Base-by-base conservation (phyloP, 2,329 filamentous ascomycete species). In the Fusarium guadeloupense region DNA sequence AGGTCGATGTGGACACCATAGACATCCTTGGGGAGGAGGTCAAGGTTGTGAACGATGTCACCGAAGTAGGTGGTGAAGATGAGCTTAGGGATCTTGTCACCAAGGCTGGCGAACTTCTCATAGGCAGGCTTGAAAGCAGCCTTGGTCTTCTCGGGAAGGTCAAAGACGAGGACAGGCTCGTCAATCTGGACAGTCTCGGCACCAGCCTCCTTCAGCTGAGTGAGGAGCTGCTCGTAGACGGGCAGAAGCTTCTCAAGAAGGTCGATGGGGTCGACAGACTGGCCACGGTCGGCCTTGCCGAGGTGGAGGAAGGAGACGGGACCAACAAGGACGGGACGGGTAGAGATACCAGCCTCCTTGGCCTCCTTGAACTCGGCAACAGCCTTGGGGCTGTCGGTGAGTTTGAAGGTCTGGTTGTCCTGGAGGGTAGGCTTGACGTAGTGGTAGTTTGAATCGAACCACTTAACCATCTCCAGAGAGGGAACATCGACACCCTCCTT, bases 371-470 rank as follows among this genome's bases (percentile, higher is more conserved):
- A 99, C 80, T 99, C 92, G 71, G 78, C 83, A 68, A 99, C 91
- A 71, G 95, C 93, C 90, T 99, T 99, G 78, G 95, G 93, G 80
- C 89, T 89, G 71, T 86, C 81, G 62, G 85, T 81, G 64, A 99
- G 92, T 82, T 90, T 93, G 89, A 99, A 99, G 75, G 86, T 89
- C 87, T 99, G 95, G 86, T 91, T 90, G 83, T 97, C 89, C 82
- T 97, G 93, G 69, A 99, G 88, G 64, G 95, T 97, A 67, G 95
- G 95, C 89, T 98, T 98, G 83, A 98, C 95, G 81, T 99, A 99
- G 87, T 98, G 95, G 89, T 99, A 99, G 90, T 99, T 99, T 69
- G 93, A 97, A 86, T 99, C 95, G 78, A 99, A 99, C 95, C 95
- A 99, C 87, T 99, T 99, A 74, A 99, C 95, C 95, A 99, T 99